These are phyloP conservation scores for Fusarium robinianum DNA, from an alignment of 2,329 filamentous ascomycete species.

Conservation along the genomic window DNA sequence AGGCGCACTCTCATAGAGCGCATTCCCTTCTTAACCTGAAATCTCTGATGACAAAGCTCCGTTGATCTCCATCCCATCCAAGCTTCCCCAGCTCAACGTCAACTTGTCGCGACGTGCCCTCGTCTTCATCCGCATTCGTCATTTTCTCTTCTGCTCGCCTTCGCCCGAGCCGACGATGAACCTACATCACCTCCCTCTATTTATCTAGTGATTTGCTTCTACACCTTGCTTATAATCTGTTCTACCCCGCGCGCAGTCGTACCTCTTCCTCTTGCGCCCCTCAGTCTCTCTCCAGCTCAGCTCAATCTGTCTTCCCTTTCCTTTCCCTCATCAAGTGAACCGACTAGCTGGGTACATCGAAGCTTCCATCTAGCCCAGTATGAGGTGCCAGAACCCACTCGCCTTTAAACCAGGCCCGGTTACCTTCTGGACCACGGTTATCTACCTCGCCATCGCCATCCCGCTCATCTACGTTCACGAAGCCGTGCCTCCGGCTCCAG, in stretches of 20 bases:
- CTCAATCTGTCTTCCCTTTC: background rate
- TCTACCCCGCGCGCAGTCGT: too few relatives aligned
- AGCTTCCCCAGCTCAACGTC: conserved; percentile 21
- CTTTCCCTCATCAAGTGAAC: background rate
- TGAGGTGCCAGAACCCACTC: conserved; percentile 58
- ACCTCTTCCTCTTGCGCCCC: conserved; percentile 14
- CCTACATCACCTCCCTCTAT: conserved; percentile 15
- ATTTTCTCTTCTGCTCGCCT: conserved; percentile 12
- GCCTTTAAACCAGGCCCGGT: conserved; percentile 82
- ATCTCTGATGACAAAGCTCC: conserved; percentile 16
- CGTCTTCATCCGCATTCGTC: conserved; percentile 14
- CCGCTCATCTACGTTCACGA: conserved; percentile 76
- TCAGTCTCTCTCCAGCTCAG: conserved; percentile 5
- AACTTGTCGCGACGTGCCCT: conserved; percentile 10
- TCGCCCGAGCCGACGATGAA: conserved; percentile 14
- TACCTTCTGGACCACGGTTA: conserved; percentile 73
- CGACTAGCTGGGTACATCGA: background rate
- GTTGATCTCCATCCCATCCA: conserved; percentile 17
- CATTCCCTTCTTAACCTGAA: conserved; percentile 18
- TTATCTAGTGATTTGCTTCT: conserved; percentile 1
- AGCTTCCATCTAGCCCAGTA: conserved; percentile 14
- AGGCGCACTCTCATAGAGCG: conserved; percentile 14
- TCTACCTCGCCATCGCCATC: conserved; percentile 79
- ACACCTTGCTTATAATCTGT: too few relatives aligned
- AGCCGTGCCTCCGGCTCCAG: conserved; percentile 70